Percentiles rank a stretch among this genome's conserved stretches.
Conservation (phyloP, 768 basidiomycete genomes). For the Lactarius evosmus region DNA sequence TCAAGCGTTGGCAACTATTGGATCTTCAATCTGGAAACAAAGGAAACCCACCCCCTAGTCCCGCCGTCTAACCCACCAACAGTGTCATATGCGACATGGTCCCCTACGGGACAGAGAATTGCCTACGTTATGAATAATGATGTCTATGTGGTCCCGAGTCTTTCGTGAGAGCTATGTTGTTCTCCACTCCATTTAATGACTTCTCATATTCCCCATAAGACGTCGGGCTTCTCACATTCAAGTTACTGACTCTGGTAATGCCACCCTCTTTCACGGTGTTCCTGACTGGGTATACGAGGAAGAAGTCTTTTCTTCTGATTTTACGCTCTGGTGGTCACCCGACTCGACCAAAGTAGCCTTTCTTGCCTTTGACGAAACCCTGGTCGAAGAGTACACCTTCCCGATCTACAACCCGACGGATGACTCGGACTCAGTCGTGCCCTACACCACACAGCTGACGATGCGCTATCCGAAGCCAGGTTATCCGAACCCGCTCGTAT, state of each 20-base stretch:
- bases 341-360: constrained; percentile 74
- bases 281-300: constrained; percentile 99
- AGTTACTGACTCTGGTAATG: constrained; percentile 77
- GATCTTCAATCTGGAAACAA: constrained; percentile 73
- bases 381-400: constrained; percentile 81
- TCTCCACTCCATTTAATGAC: constrained; percentile 4
- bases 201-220: constrained; percentile 30
- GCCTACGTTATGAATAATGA: constrained; percentile 88
- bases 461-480: constrained; percentile 90
- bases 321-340: constrained; percentile 91
- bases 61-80: constrained; percentile 65
- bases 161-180: constrained; percentile 45
- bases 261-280: constrained; percentile 88
- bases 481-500: constrained; percentile 83
- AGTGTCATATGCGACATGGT: constrained; percentile 82
- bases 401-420: constrained; percentile 89
- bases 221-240: constrained; percentile 53
- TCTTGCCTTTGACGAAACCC: constrained; percentile 83
- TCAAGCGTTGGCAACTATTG: constrained; percentile 92
- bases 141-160: constrained; percentile 74
- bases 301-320: constrained; percentile 73
- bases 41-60: constrained; percentile 66
- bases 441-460: constrained; percentile 63
- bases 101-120: constrained; percentile 78
- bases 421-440: constrained; percentile 64